Percentiles rank a stretch among this genome's conserved stretches.
Evolutionary conservation across 345 rosid genomes (phyloP).

Genomic region (Garcia nutans): DNA sequence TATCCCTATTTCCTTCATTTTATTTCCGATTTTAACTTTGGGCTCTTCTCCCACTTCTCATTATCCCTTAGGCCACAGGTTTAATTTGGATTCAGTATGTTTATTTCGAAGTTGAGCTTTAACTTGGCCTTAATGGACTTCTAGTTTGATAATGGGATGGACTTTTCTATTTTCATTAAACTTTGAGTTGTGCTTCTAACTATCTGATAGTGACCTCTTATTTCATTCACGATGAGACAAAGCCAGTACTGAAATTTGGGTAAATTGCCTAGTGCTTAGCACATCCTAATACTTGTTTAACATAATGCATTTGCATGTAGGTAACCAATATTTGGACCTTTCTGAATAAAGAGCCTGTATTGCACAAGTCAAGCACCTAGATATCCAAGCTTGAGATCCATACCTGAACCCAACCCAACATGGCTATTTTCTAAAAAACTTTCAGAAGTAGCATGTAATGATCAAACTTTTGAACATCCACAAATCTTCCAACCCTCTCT

Average conservation of each 20-base stretch:
- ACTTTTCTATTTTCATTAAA: not conserved
- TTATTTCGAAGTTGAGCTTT: not conserved
- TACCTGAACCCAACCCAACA: not conserved
- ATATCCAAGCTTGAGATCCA: not conserved
- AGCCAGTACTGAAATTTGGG: not conserved
- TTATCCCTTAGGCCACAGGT: not conserved
- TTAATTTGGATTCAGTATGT: not conserved
- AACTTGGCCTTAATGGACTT: not conserved
- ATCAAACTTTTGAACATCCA: constrained; percentile 1
- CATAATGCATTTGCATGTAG: not conserved
- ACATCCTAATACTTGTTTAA: not conserved
- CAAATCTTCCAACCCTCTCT: too few relatives aligned
- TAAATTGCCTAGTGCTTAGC: not conserved
- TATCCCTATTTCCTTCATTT: too few relatives aligned
- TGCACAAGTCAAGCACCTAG: not conserved
- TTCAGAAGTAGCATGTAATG: too few relatives aligned
- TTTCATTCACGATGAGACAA: not conserved
- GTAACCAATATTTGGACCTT: not conserved
- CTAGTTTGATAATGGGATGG: not conserved
- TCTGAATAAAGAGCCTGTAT: not conserved
- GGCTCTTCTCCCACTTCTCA: not conserved
- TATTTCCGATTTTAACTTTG: too few relatives aligned
- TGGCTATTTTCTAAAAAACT: not conserved
- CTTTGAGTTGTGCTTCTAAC: not conserved
- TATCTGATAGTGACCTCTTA: not conserved